Evolutionary conservation across 352 stramenopile species (phyloP).

Genomic region (Phytophthora cajani): DNA sequence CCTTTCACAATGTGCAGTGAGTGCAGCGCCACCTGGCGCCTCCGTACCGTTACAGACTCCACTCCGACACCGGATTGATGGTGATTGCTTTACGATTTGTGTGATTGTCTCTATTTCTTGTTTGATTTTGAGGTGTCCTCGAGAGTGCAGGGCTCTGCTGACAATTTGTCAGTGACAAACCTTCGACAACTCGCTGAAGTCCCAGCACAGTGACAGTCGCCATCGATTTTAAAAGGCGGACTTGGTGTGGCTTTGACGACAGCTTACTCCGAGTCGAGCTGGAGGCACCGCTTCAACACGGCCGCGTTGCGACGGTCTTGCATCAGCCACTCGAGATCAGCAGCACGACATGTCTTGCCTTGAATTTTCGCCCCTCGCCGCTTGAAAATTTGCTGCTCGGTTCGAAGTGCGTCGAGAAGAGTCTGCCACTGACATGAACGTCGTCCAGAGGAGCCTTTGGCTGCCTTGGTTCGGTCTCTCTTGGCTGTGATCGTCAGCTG

Average conservation of each 20-base stretch:
- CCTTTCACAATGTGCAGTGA: conserved; percentile 2
- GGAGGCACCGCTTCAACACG: conserved; percentile 35
- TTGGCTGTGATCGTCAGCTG: conserved; percentile 38
- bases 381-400: conserved; percentile 20
- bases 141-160: too few species aligned
- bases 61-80: conserved; percentile 11
- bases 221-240: neutral
- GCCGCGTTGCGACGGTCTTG: conserved; percentile 36
- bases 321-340: conserved; percentile 33
- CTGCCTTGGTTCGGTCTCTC: conserved; percentile 15
- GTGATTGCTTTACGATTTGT: too few species aligned
- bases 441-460: conserved; percentile 3
- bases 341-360: neutral
- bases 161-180: too few species aligned
- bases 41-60: conserved; percentile 12
- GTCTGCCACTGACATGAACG: conserved; percentile 29
- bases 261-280: conserved; percentile 1
- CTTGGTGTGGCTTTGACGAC: neutral
- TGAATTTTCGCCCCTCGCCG: conserved; percentile 11
- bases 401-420: conserved; percentile 22
- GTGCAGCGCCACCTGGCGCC: conserved; percentile 7
- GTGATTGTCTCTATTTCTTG: too few species aligned
- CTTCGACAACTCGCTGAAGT: too few species aligned
- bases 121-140: too few species aligned
- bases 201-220: conserved; percentile 10